Evolutionary conservation across 2,329 filamentous ascomycete genomes (phyloP), one percentile per base, ranked within the genome.

Genomic region (Fusarium albidum): DNA sequence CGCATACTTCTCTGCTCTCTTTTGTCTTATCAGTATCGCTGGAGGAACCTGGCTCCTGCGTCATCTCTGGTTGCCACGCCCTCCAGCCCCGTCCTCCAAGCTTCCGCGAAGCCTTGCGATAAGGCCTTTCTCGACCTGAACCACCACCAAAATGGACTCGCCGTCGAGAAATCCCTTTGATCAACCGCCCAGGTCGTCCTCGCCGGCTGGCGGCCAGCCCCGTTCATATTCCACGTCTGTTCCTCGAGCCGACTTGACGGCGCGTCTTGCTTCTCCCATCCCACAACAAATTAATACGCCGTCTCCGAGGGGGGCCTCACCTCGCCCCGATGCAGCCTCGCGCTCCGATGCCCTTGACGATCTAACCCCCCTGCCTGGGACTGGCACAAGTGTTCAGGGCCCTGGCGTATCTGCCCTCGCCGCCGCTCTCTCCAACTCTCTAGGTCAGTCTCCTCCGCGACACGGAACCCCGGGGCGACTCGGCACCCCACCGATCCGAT

Each of bases 361-460:
- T 46, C 73, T 85, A 51, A 82, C 86, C 32, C 88, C 90, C 31
- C 80, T 96, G 31, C 80, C 88, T 9, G 87, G 84, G 53, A 82
- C 82, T 46, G 84, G 79, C 59, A 82, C 84, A 17, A 88, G 85
- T 42, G 75, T 85, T 8, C 84, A 88, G 7, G 92, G 91, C 1
- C 92, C 92, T 7, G 92, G 92, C 18, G 85, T 92, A 41, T 97
- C 94, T 21, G 93, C 92, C 55, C 83, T 98, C 48, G 92, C 94
- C 29, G 90, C 91, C 21, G 94, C 92, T n/a, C 78, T 97, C 59
- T 90, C 90, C 55, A 87, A 89, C 64, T 90, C 88, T 10, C 77
- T 89, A 31, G 89, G 88, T 57, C 83, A 83, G 41, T 87, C 87
- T 21, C 89, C 90, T 14, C 86, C 89, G 32, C 82, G 86, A 38